A percentile compares a stretch with the other conserved stretches of the same genome.
These are phyloP conservation scores for Solanum chiquidenum DNA, from an alignment of 257 asterid genomes.

Conservation along the genomic window DNA sequence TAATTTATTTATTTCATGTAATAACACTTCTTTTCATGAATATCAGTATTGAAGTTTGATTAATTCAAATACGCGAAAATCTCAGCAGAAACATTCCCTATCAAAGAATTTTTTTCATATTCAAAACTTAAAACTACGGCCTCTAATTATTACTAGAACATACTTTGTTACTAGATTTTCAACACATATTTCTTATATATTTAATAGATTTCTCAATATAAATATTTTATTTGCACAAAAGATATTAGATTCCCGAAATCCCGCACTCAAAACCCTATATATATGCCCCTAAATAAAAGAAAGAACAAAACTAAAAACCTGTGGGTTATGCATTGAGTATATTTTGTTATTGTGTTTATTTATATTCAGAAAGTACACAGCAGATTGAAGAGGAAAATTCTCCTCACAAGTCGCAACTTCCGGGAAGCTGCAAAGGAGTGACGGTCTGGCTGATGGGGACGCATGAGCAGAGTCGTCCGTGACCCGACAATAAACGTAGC, in stretches of 20 bases:
- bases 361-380: not conserved
- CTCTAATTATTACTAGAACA: not conserved
- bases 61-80: not conserved
- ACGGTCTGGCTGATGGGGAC: not conserved
- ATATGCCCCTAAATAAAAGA: not conserved
- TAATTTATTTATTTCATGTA: not conserved
- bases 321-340: not conserved
- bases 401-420: not conserved
- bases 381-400: not conserved
- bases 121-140: rapidly evolving
- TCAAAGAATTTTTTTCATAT: no score
- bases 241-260: not conserved
- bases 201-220: not conserved
- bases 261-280: not conserved
- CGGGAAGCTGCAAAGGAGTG: not conserved
- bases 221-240: not conserved
- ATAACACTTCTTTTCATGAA: not conserved
- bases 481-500: not conserved
- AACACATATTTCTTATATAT: not conserved
- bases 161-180: not conserved
- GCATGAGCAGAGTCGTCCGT: not conserved
- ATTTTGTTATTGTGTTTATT: not conserved
- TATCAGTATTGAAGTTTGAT: rapidly evolving
- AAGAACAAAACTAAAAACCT: not conserved
- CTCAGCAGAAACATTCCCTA: no score